Evolutionary conservation across 805 yeast species (phyloP), one percentile per base, ranked within the genome.

Genomic region (Debaryomyces prosopidis): DNA sequence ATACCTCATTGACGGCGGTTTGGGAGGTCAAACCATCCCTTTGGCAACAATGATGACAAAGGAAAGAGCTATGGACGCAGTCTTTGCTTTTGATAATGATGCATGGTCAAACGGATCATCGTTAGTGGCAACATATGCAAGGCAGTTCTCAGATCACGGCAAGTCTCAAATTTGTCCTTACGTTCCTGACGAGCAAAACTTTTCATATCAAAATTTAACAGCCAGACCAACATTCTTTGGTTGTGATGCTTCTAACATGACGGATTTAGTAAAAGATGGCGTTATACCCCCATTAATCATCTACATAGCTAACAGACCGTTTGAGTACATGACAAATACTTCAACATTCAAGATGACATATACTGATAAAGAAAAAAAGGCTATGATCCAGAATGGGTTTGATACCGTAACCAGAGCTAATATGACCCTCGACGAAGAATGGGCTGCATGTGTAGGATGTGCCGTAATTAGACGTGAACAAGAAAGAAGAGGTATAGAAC

Each of bases 171-270:
- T 69, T 16, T 59, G 60, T 20, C 76, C 76, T 1, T 60, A 69
- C 44, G 67, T 70, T 23, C 76, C 76, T 1, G 69, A 64, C 41
- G 53, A 48, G 28, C 45, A 57, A 8, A 65, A 73, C 1, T 70
- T 70, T 43, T 50, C 59, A 20, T 54, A 57, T 30, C 52, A 55
- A 31, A 69, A 69, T 50, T 58, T 70, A 39, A 67, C 74, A 4
- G 70, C 73, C 10, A 63, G 57, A 46, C 76, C 76, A 26, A 60
- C 69, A 5, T 71, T 71, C 49, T 71, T 71, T 51, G 76, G 76
- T 2, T 71, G 76, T 49, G 62, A 68, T 40, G 67, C 73, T 10
- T 42, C 49, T 3, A 69, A 70, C 49, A 57, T 67, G 52, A 66
- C 75, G 5, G 69, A 55, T 27, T 60, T 70, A 52, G 60, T 55